Conservation (phyloP, 441 rosid species). For the Croton setiger region DNA sequence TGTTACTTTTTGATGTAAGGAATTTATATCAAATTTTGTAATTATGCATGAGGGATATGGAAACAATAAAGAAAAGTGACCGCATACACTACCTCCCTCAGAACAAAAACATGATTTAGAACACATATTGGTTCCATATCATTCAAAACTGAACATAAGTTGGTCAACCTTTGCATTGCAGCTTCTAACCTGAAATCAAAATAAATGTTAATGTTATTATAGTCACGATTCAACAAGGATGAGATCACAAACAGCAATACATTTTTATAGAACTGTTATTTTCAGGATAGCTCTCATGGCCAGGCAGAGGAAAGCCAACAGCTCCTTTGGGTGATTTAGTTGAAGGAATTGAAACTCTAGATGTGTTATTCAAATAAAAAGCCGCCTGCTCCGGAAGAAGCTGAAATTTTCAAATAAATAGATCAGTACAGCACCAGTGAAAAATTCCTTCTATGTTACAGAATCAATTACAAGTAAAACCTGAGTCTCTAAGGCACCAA, state of each 20-base stretch:
- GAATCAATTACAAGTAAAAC: constrained; percentile 36
- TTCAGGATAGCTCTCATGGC: constrained; percentile 97
- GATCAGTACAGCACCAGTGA: background rate
- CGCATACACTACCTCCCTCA: constrained; percentile 76
- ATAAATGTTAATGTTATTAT: constrained; percentile 17
- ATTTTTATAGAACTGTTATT: constrained; percentile 87
- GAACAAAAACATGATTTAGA: constrained; percentile 93
- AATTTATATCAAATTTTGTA: background rate
- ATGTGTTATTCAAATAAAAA: constrained; percentile 68
- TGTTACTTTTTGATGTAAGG: background rate
- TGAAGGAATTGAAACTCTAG: constrained; percentile 62
- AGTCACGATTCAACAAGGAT: constrained; percentile 15
- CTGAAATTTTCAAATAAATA: constrained; percentile 45
- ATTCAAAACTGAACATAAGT: constrained; percentile 88
- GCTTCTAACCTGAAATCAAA: constrained; percentile 90
- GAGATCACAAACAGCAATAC: constrained; percentile 36
- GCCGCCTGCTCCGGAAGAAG: constrained; percentile 99
- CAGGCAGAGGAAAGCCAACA: constrained; percentile 78
- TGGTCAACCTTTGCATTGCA: constrained; percentile 99
- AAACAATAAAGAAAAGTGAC: background rate
- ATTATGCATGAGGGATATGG: background rate
- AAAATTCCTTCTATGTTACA: background rate
- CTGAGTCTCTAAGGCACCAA: constrained; percentile 98
- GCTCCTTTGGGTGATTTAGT: constrained; percentile 77
- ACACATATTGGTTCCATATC: constrained; percentile 99